Conservation (phyloP, 495 filamentous ascomycete genomes). For the Talaromyces proteolyticus region DNA sequence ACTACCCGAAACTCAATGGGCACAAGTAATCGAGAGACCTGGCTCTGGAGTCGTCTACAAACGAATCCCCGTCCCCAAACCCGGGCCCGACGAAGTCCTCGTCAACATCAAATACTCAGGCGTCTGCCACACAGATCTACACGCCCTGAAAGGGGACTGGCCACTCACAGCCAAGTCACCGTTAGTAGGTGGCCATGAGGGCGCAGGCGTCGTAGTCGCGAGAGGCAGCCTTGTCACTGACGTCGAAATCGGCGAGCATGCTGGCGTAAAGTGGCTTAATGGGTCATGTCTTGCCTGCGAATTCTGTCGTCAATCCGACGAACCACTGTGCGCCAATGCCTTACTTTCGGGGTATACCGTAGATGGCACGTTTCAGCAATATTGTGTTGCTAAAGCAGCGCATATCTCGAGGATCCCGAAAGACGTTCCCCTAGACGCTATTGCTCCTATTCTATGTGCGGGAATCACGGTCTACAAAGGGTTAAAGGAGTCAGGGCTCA, state of each 20-base stretch:
- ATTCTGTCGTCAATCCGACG: slow-evolving; percentile 71
- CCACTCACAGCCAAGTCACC: slow-evolving; percentile 72
- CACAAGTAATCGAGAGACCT: slow-evolving; percentile 74
- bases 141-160: slow-evolving; percentile 87
- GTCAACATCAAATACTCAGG: slow-evolving; percentile 90
- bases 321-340: slow-evolving; percentile 70
- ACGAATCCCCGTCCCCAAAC: slow-evolving; percentile 71
- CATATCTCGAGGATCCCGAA: slow-evolving; percentile 78
- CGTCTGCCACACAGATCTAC: slow-evolving; percentile 87
- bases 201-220: slow-evolving; percentile 79
- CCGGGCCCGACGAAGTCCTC: slow-evolving; percentile 81
- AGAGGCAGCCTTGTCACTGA: slow-evolving; percentile 66
- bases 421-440: slow-evolving; percentile 64
- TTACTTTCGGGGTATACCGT: slow-evolving; percentile 84
- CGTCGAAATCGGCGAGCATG: slow-evolving; percentile 72
- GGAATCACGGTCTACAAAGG: slow-evolving; percentile 88
- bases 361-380: slow-evolving; percentile 90
- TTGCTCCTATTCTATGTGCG: slow-evolving; percentile 81
- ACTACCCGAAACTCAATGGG: slow-evolving; percentile 76
- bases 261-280: slow-evolving; percentile 89
- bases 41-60: slow-evolving; percentile 74
- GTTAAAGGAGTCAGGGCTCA: slow-evolving; percentile 71
- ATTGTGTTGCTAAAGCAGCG: slow-evolving; percentile 77
- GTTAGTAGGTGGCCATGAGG: slow-evolving; percentile 93
- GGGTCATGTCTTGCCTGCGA: slow-evolving; percentile 71